Base-by-base conservation (phyloP, 192 early-diverging fungal genomes). In the Backusella macrospora region DNA sequence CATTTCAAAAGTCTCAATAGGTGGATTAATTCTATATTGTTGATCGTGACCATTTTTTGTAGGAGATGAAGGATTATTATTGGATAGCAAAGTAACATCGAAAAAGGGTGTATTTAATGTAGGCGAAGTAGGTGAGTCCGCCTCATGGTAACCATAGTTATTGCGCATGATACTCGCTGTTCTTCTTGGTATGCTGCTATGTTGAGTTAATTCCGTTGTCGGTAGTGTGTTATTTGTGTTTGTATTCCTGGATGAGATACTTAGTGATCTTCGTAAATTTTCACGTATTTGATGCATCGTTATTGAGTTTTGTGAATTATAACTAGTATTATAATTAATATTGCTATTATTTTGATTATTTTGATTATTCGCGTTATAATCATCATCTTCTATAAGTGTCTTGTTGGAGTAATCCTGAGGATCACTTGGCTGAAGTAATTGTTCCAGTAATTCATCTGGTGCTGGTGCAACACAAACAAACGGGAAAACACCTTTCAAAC, bases 401-500 rank as follows among this genome's bases (percentile, higher is more conserved):
- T 71, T 71, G 67, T 29, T 47, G 2, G 67, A 43, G 43, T 66
- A 66, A 14, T 66, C 65, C 38, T 66, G 65, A n/a, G 63, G 38
- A 16, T 68, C 44, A 4, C 21, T 45, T 68, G 42, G 44, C 16
- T 45, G 42, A 29, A 77, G 69, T 49, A 81, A 42, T 69, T 74
- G 76, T 46, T 81, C 80, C 59, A 78, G 69, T 8, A 81, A 47
- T 47, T 75, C 72, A 14, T 65, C 67, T 21, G 76, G 68, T 6
- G 76, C 73, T 14, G 70, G 71, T 39, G 76, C 52, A 23, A 96
- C 86, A 73, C 95, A 96, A 44, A 93, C 93, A 4, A 96, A 64
- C 9, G 95, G 95, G 86, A 96, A 96, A 0, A 94, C 92, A 21
- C 95, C 95, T 59, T 90, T 88, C 40, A 77, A 45, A 1, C 88